Evolutionary conservation across 2,329 filamentous ascomycete species (phyloP).

Genomic region (Xylariales sp.): DNA sequence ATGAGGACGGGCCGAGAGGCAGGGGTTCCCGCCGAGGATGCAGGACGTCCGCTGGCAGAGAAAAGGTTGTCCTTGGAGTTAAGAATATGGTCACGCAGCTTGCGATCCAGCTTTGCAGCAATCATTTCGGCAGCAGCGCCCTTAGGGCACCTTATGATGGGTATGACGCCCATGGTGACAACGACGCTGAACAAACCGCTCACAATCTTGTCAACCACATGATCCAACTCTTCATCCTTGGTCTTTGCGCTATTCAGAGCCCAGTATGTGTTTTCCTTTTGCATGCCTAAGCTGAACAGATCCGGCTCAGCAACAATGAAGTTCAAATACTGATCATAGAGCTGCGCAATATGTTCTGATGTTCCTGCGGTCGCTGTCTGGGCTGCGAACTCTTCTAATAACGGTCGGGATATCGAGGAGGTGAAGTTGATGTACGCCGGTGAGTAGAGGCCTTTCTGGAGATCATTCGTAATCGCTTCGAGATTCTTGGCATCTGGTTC

Average conservation of each 20-base stretch:
- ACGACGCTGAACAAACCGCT: slow-evolving; percentile 96
- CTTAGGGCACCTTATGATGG: slow-evolving; percentile 91
- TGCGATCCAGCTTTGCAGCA: slow-evolving; percentile 87
- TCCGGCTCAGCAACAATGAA: slow-evolving; percentile 96
- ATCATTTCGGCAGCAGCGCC: slow-evolving; percentile 93
- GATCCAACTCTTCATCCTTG: slow-evolving; percentile 83
- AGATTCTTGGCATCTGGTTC: slow-evolving; percentile 82
- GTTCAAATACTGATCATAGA: slow-evolving; percentile 96
- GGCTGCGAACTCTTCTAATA: slow-evolving; percentile 91
- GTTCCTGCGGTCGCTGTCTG: slow-evolving; percentile 82
- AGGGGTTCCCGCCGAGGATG: slow-evolving; percentile 55
- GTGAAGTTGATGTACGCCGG: slow-evolving; percentile 97
- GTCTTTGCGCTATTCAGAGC: slow-evolving; percentile 92
- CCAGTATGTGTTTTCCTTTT: slow-evolving; percentile 88
- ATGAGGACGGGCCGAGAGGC: slow-evolving; percentile 83
- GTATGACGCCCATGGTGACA: slow-evolving; percentile 96
- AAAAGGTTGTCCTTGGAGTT: slow-evolving; percentile 99
- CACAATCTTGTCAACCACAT: slow-evolving; percentile 84
- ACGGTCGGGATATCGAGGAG: slow-evolving; percentile 81
- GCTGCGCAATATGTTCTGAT: slow-evolving; percentile 83
- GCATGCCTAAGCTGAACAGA: slow-evolving; percentile 89
- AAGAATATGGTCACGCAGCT: slow-evolving; percentile 90
- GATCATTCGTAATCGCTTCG: slow-evolving; percentile 76
- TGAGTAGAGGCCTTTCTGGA: slow-evolving; percentile 83
- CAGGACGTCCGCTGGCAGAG: slow-evolving; percentile 59